Evolutionary conservation across 768 basidiomycete species (phyloP), one percentile per base, ranked within the genome.

Genomic region (Calvatia gigantea): DNA sequence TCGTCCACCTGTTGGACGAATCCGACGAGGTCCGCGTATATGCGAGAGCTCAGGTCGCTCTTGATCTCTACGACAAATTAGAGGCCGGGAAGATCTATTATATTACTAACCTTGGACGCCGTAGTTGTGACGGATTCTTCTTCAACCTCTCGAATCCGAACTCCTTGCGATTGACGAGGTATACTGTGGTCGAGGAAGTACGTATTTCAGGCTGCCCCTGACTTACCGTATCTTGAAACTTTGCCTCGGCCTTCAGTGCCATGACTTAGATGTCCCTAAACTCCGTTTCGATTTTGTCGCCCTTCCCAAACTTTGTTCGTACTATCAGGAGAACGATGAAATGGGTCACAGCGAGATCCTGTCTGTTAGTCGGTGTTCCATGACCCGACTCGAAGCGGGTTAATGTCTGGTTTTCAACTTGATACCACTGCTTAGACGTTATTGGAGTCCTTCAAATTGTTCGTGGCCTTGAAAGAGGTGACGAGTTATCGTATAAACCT

Each of bases 81-180:
- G 81, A 94, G 62, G 94, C 96, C 68, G 90, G 90, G 42, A 94
- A 94, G 65, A 92, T 94, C 5, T 98, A 94, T 67, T 91, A 79
- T 64, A 78, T 98, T 54, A 92, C 91, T 0, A 89, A 33, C 7
- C 17, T 44, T 4, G 3, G 6, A 3, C 25, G 19, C 15, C 12
- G 14, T 2, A 8, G 2, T 14, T n/a, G 1, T 14, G 9, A 17
- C 21, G 4, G 93, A 73, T 94, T 95, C 70, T 98, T 95, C 70
- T 89, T 82, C 33, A 93, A 91, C 65, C 70, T 96, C 5, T 12
- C 41, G 73, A 79, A 59, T 96, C 94, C 66, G 94, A 98, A 97
- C 64, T 94, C 98, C 67, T 82, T 99, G 59, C 78, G 75, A 52
- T 2, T 52, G 6, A 32, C 28, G 51, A 83, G 80, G 57, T 78